phyloP scores from a whole-genome alignment of 2,329 filamentous ascomycete species.

The Phymatotrichopsis omnivora region DNA sequence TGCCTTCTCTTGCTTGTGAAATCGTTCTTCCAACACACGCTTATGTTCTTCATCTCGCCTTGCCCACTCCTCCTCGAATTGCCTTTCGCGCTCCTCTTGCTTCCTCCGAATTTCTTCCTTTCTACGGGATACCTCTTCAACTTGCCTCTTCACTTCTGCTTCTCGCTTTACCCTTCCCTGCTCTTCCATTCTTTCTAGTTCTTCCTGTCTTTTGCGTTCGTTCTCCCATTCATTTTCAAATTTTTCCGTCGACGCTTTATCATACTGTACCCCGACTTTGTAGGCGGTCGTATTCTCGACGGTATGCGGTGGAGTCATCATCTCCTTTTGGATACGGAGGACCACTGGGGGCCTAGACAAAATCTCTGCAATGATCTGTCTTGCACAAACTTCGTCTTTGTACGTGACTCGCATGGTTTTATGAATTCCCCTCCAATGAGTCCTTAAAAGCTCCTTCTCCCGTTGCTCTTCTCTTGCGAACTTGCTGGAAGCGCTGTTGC shows the following conservation, averaged over 20 bases:
- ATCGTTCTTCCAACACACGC: not conserved
- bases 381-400: not conserved
- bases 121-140: not conserved
- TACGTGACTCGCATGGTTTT: not conserved
- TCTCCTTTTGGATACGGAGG: conserved; percentile 10
- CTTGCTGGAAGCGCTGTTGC: not conserved
- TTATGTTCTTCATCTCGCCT: conserved; percentile 2
- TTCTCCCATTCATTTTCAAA: conserved; percentile 2
- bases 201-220: too few species aligned
- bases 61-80: not conserved
- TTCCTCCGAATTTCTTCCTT: not conserved
- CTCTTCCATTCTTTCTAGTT: not conserved
- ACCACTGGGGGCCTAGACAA: not conserved
- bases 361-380: conserved; percentile 9
- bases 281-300: conserved; percentile 15
- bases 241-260: conserved; percentile 7
- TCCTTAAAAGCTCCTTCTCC: not conserved
- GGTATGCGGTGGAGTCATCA: conserved; percentile 9
- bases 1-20: not conserved
- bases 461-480: not conserved
- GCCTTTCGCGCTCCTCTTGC: conserved; percentile 1
- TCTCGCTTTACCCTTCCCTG: not conserved
- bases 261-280: conserved; percentile 5
- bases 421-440: not conserved
- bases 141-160: not conserved